These are phyloP conservation scores for Candida frijolesensis DNA, from an alignment of 1,139 yeast genomes.

Conservation along the genomic window DNA sequence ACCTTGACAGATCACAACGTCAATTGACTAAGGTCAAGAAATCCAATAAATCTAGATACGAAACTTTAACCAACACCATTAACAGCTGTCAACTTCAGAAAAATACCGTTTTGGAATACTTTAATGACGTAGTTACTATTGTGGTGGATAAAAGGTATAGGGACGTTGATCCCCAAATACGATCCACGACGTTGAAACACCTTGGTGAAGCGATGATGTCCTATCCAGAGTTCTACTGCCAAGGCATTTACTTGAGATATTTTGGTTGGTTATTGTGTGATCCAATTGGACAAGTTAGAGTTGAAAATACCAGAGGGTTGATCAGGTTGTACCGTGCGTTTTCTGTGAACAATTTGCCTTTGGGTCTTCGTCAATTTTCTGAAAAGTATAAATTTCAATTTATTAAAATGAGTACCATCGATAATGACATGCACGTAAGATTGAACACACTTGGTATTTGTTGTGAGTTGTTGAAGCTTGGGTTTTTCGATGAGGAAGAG, in stretches of 20 bases:
- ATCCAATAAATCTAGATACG: constrained; percentile 32
- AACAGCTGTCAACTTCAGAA: constrained; percentile 53
- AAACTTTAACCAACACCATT: constrained; percentile 50
- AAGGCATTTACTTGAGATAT: constrained; percentile 69
- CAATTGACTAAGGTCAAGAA: constrained; percentile 36
- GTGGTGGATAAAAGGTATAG: constrained; percentile 78
- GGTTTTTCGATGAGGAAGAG: constrained; percentile 57
- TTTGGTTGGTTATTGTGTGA: constrained; percentile 88
- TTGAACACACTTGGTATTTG: constrained; percentile 54
- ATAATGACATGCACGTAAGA: constrained; percentile 48
- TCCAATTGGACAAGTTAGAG: constrained; percentile 58
- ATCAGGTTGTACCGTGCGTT: constrained; percentile 47
- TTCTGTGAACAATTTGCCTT: constrained; percentile 18
- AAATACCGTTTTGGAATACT: constrained; percentile 53
- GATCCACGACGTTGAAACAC: constrained; percentile 66
- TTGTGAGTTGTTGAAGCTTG: constrained; percentile 57
- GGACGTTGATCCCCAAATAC: constrained; percentile 72
- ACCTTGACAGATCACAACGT: constrained; percentile 46
- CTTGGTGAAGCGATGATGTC: constrained; percentile 70
- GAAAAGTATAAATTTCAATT: constrained; percentile 68
- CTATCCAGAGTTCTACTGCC: constrained; percentile 72
- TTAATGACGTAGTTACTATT: constrained; percentile 66
- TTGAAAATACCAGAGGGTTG: constrained; percentile 63
- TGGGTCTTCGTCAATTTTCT: constrained; percentile 60
- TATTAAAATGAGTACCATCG: constrained; percentile 54